Base-by-base conservation (phyloP, 345 rosid genomes). In the Rhizophora mangle region DNA sequence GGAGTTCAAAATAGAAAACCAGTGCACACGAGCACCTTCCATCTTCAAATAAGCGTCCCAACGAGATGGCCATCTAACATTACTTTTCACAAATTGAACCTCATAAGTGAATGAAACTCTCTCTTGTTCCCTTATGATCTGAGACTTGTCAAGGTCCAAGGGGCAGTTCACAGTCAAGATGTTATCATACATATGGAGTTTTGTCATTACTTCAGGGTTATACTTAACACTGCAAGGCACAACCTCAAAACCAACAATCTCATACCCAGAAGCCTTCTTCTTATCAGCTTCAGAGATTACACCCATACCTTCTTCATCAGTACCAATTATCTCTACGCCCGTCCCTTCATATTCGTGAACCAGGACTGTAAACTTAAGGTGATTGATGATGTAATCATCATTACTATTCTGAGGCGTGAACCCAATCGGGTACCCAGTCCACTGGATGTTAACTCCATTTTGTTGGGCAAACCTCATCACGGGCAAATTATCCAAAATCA, bases 21-120 rank as follows among this genome's bases (percentile, higher is more conserved):
- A 89, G 76, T 89, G 96, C 57, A 89, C 96, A 39, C 96, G 87
- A 60, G 93, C 91, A 79, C 96, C 96, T 82, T 89, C 93, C 96
- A 89, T 89, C 75, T 85, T 86, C 84, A 89, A 76, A 79, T 89
- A 89, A 54, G 92, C 91, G 86, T 89, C 96, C 96, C 96, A 89
- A 43, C 96, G 83, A 7, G 96, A 89, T 64, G 96, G 93, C 96
- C 93, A 89, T 77, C 88, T 86, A 47, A 64, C 81, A 75, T 77
- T 83, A 77, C 93, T 87, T 74, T 85, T 89, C 34, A 85, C 96
- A 72, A 89, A 89, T 60, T 85, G 91, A 61, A 89, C 93, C 79
- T 88, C 96, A 46, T 89, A 89, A 65, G 96, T 89, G 79, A 89
- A 87, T 24, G 91, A 83, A 52, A 89, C 75, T 70, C 89, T 82